These are phyloP conservation scores for Paraphoma chrysanthemicola DNA, from an alignment of 2,329 filamentous ascomycete genomes.

Conservation along the genomic window DNA sequence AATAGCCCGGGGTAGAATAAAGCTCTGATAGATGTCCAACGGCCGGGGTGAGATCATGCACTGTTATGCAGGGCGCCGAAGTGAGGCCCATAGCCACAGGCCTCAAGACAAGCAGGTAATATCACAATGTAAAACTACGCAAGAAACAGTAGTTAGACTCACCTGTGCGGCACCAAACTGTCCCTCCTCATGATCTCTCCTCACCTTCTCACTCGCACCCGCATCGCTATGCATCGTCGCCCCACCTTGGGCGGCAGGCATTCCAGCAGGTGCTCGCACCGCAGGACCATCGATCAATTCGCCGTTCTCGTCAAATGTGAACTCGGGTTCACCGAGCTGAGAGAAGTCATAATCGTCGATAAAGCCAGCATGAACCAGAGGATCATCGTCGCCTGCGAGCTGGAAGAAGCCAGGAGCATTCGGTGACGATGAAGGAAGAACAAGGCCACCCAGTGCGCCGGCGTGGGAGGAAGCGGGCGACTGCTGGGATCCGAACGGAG, in stretches of 20 bases:
- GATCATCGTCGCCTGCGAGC: conserved; percentile 51
- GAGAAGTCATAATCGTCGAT: conserved; percentile 47
- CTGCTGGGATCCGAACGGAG: conserved; percentile 40
- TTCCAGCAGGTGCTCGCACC: conserved; percentile 13
- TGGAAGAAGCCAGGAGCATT: conserved; percentile 48
- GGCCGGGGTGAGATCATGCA: conserved; percentile 8
- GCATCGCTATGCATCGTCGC: conserved; percentile 33
- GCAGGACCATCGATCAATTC: conserved; percentile 59
- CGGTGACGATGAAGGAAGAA: conserved; percentile 59
- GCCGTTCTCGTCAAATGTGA: conserved; percentile 68
- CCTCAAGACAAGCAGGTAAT: neutral
- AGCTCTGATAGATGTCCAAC: neutral
- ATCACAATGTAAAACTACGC: conserved; percentile 5
- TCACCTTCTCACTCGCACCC: conserved; percentile 49
- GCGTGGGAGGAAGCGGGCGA: conserved; percentile 27
- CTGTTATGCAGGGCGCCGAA: neutral
- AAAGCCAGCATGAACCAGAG: conserved; percentile 30
- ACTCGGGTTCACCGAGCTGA: conserved; percentile 57
- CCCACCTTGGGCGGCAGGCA: conserved; percentile 17
- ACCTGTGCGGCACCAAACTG: conserved; percentile 44
- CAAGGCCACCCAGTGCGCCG: conserved; percentile 39
- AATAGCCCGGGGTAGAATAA: neutral
- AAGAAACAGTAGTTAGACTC: conserved; percentile 28
- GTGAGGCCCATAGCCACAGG: neutral
- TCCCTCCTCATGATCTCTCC: conserved; percentile 53